Conservation (phyloP, 352 stramenopile species). For the Phytophthora palmivora region DNA sequence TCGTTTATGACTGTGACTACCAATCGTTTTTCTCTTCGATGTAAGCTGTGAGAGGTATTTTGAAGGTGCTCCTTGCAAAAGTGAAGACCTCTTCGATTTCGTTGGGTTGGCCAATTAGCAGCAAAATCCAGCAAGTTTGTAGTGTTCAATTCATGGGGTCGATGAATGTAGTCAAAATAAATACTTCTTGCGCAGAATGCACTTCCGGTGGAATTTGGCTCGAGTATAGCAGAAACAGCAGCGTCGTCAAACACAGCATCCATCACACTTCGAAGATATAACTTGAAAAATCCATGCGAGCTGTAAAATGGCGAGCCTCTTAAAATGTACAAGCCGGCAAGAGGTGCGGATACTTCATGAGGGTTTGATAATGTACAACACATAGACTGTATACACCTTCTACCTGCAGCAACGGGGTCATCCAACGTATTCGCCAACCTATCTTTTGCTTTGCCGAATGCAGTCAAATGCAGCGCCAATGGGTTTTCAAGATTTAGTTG, state of each 20-base stretch:
- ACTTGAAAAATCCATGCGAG: constrained; percentile 1
- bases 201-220: neutral
- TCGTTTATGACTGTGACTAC: neutral
- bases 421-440: neutral
- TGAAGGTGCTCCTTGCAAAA: neutral
- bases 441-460: constrained; percentile 11
- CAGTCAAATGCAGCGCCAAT: constrained; percentile 5
- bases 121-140: neutral
- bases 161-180: neutral
- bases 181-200: neutral
- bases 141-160: neutral
- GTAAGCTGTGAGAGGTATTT: neutral
- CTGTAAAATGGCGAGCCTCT: constrained; percentile 1
- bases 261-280: neutral
- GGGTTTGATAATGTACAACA: constrained; percentile 10
- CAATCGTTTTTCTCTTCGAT: neutral
- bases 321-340: constrained; percentile 9
- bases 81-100: neutral
- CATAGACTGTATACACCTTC: constrained; percentile 12
- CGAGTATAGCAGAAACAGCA: neutral
- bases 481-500: constrained; percentile 11
- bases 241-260: neutral
- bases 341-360: no score
- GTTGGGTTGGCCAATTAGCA: neutral
- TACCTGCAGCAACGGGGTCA: neutral